phyloP scores from a whole-genome alignment of 2,329 filamentous ascomycete species.

The Neodidymelliopsis sp. region DNA sequence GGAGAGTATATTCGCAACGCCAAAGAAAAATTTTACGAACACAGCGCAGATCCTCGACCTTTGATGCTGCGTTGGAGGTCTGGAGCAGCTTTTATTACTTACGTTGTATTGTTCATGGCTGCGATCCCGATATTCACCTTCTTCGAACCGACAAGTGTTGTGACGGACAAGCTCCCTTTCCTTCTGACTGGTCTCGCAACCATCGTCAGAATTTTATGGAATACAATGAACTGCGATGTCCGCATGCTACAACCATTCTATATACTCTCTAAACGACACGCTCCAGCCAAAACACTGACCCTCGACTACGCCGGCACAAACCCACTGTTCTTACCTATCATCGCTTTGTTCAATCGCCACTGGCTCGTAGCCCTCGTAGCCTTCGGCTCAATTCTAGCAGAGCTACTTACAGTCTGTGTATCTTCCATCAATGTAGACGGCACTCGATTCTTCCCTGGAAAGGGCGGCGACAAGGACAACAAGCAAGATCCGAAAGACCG shows the following conservation, averaged over 20 bases:
- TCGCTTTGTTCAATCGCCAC: constrained; percentile 69
- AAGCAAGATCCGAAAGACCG: constrained; percentile 23
- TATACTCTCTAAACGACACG: constrained; percentile 70
- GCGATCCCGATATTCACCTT: constrained; percentile 71
- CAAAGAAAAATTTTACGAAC: constrained; percentile 58
- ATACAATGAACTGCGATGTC: constrained; percentile 71
- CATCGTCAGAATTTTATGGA: constrained; percentile 72
- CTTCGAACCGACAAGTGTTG: constrained; percentile 57
- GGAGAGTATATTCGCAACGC: constrained; percentile 61
- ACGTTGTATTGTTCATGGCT: constrained; percentile 63
- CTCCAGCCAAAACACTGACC: constrained; percentile 69
- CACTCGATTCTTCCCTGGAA: constrained; percentile 60
- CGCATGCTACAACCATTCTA: constrained; percentile 80
- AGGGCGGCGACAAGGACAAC: constrained; percentile 27
- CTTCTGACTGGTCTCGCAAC: constrained; percentile 71
- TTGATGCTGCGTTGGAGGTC: constrained; percentile 70
- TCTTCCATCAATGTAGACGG: constrained; percentile 73
- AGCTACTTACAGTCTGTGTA: constrained; percentile 74
- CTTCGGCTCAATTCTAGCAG: constrained; percentile 74
- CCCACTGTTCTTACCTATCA: constrained; percentile 69
- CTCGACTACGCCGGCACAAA: constrained; percentile 78
- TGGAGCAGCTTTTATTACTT: constrained; percentile 66
- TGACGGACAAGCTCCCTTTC: constrained; percentile 71
- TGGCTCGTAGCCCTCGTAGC: constrained; percentile 72
- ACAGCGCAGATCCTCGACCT: constrained; percentile 64